Evolutionary conservation across 2,329 filamentous ascomycete genomes (phyloP), one percentile per base, ranked within the genome.

Genomic region (Plenodomus biglobosus): DNA sequence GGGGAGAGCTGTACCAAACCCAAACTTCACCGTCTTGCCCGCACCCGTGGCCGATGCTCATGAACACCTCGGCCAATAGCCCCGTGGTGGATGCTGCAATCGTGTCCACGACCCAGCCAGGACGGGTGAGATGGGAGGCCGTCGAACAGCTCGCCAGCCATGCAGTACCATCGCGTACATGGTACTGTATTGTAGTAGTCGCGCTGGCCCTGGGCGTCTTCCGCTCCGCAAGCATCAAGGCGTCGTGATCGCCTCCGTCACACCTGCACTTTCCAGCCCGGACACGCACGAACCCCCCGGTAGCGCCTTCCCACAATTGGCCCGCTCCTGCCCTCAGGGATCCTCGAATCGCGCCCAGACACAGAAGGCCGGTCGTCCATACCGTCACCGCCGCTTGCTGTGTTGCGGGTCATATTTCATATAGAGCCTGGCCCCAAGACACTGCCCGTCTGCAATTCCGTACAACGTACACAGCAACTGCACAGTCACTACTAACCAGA

Each of bases 271-370:
- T 59, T 55, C 54, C 42, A 44, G 44, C 52, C 36, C 50, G 50
- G 48, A 55, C 51, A 56, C 54, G 59, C 59, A 53, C 52, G 47
- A 53, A 52, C 41, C 20, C 48, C 48, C 56, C 52, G 47, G 46
- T 64, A 64, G 62, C 56, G 60, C 56, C 41, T 39, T 36, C 44
- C 54, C 50, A 35, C 54, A 40, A 59, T 62, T 61, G 58, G 56
- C 55, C 35, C 35, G 35, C 35, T 20, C 35, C 35, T 18, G 35
- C 35, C 16, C 35, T 10, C 35, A 55, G 54, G 58, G 54, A 54
- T 60, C 32, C 42, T 47, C 49, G 40, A 55, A 53, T 44, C 55
- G 47, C 51, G 55, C 53, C 53, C 53, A 56, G 46, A 49, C 50
- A 41, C 43, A 8, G 27, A 6, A 15, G 43, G 52, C 43, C 58